phyloP scores from a whole-genome alignment of 164 flowering plant genomes.

The grape (Vitis vinifera) region ASM3070453v1 NC_081808.1:771501-772000 shows the following conservation, averaged over 20 bases:
- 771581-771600: not conserved
- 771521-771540: not conserved
- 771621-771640: not conserved
- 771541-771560: too few relatives aligned
- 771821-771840: slow-evolving; percentile 41
- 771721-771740: not conserved
- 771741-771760: too few relatives aligned
- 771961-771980: slow-evolving; percentile 40
- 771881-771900: slow-evolving; percentile 82
- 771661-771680: not conserved
- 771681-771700: not conserved
- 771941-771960: slow-evolving; percentile 70
- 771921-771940: slow-evolving; percentile 74
- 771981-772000: slow-evolving; percentile 68
- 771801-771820: not conserved
- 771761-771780: not conserved
- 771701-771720: not conserved
- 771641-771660: not conserved
- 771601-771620: not conserved
- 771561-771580: too few relatives aligned
- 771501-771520: not conserved
- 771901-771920: slow-evolving; percentile 73
- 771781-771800: not conserved
- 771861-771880: slow-evolving; percentile 69
- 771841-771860: slow-evolving; percentile 65